Percentiles rank a stretch among this genome's conserved stretches.
These are phyloP conservation scores for Adansonia grandidieri DNA, from an alignment of 441 rosid genomes.

Conservation along the genomic window DNA sequence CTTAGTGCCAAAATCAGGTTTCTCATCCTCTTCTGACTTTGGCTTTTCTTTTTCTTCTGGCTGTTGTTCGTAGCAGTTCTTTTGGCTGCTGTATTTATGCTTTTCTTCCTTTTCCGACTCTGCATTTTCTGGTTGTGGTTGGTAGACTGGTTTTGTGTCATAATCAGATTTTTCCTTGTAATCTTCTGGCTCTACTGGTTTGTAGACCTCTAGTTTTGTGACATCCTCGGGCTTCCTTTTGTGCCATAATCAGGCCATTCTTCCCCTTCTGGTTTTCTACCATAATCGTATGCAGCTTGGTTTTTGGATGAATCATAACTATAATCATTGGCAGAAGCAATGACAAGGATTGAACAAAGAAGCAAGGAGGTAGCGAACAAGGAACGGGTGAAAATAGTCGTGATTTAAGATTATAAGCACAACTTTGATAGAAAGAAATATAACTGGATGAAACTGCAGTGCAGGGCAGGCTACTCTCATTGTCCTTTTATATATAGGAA, in stretches of 20 bases:
- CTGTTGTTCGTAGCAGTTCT: constrained; percentile 8
- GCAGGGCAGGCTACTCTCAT: background rate
- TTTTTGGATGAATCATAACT: background rate
- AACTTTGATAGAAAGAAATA: no score
- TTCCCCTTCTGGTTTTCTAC: background rate
- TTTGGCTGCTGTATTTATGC: background rate
- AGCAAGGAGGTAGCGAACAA: background rate
- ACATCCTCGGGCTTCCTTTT: no score
- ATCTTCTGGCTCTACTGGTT: background rate
- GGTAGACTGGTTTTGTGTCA: background rate
- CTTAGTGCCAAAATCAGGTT: no score
- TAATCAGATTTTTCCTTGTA: background rate
- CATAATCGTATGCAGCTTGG: background rate
- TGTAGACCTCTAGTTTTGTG: background rate
- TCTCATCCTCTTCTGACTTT: no score
- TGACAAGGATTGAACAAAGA: background rate
- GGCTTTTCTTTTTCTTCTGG: background rate
- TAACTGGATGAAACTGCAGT: background rate
- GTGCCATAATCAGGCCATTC: background rate
- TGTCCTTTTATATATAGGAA: no score
- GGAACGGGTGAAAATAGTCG: background rate
- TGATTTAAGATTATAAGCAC: background rate
- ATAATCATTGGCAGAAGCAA: background rate
- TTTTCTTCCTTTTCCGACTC: no score
- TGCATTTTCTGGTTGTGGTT: background rate